Evolutionary conservation across 2,329 filamentous ascomycete genomes (phyloP).

Genomic region (Clathrospora elynae): DNA sequence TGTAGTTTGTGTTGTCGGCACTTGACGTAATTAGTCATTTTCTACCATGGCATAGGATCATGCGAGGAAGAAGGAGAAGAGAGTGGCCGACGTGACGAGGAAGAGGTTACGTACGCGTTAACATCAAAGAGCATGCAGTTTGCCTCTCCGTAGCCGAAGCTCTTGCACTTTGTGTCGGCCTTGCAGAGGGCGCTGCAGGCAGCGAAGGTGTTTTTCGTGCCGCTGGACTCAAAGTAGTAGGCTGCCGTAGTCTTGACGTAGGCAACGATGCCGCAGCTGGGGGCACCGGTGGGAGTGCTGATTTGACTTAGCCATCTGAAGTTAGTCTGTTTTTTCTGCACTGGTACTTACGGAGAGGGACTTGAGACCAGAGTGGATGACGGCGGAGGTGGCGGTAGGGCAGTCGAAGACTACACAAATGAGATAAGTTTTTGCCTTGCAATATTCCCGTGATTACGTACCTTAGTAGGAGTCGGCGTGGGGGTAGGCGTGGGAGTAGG

Average conservation of each 20-base stretch:
- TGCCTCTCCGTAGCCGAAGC: conserved; percentile 42
- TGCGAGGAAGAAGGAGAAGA: background rate
- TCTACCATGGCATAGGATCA: too few species aligned
- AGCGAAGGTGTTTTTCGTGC: conserved; percentile 40
- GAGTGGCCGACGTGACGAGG: background rate
- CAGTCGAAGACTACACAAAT: conserved; percentile 1
- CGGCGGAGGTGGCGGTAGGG: background rate
- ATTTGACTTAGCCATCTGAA: conserved; percentile 5
- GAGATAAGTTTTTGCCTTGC: background rate
- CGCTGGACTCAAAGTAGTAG: conserved; percentile 43
- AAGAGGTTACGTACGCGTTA: conserved; percentile 27
- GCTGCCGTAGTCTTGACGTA: conserved; percentile 40
- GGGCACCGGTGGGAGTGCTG: conserved; percentile 23
- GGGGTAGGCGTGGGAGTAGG: conserved; percentile 11
- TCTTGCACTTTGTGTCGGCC: conserved; percentile 39
- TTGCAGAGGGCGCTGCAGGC: conserved; percentile 40
- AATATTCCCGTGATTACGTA: background rate
- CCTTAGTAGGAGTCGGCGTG: conserved; percentile 13
- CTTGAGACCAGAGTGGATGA: conserved; percentile 17
- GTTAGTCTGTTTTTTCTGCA: background rate
- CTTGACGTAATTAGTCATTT: too few species aligned
- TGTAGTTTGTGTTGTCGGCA: conserved; percentile 40
- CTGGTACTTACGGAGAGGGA: conserved; percentile 31
- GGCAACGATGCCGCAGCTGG: conserved; percentile 38
- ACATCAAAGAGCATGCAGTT: conserved; percentile 45